A percentile compares a stretch with the other conserved stretches of the same genome.
Conservation (phyloP, 1,139 yeast species). For the Saccharomyces pastorianus region DNA sequence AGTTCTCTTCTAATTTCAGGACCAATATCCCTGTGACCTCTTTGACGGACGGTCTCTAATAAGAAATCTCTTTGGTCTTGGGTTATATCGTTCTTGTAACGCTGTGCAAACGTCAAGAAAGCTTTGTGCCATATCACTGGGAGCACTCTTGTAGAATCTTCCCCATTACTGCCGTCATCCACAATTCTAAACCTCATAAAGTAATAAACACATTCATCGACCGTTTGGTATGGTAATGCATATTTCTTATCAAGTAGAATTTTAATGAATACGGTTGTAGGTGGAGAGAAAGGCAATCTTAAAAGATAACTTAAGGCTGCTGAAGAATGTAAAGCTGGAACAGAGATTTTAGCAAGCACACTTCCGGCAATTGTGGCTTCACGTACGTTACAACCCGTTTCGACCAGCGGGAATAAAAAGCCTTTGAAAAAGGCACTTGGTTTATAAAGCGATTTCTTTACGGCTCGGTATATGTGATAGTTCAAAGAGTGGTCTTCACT, state of each 20-base stretch:
- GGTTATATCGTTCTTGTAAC: slow-evolving; percentile 93
- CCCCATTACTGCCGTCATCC: slow-evolving; percentile 37
- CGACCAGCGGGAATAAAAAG: slow-evolving; percentile 81
- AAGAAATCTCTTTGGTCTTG: slow-evolving; percentile 94
- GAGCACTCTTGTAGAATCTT: slow-evolving; percentile 48
- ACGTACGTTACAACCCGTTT: slow-evolving; percentile 76
- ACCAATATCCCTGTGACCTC: slow-evolving; percentile 81
- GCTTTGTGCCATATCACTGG: slow-evolving; percentile 98
- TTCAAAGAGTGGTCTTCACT: slow-evolving; percentile 59
- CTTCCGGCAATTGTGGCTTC: slow-evolving; percentile 96
- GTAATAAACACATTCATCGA: slow-evolving; percentile 91
- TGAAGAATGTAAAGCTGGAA: slow-evolving; percentile 92
- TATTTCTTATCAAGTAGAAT: slow-evolving; percentile 87
- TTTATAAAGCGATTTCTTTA: slow-evolving; percentile 87
- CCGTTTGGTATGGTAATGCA: slow-evolving; percentile 92
- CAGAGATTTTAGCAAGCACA: slow-evolving; percentile 77
- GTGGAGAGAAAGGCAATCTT: slow-evolving; percentile 79
- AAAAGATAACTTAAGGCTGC: slow-evolving; percentile 84
- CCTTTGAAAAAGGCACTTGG: slow-evolving; percentile 98
- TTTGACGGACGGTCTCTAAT: slow-evolving; percentile 81
- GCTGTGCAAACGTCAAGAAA: slow-evolving; percentile 84
- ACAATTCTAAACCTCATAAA: slow-evolving; percentile 76
- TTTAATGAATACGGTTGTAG: slow-evolving; percentile 83
- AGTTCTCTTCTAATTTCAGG: slow-evolving; percentile 93
- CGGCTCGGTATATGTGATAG: slow-evolving; percentile 84